Percentiles rank a stretch among this genome's conserved stretches.
These are phyloP conservation scores for Sherardia arvensis DNA, from an alignment of 257 asterid genomes.

Conservation along the genomic window DNA sequence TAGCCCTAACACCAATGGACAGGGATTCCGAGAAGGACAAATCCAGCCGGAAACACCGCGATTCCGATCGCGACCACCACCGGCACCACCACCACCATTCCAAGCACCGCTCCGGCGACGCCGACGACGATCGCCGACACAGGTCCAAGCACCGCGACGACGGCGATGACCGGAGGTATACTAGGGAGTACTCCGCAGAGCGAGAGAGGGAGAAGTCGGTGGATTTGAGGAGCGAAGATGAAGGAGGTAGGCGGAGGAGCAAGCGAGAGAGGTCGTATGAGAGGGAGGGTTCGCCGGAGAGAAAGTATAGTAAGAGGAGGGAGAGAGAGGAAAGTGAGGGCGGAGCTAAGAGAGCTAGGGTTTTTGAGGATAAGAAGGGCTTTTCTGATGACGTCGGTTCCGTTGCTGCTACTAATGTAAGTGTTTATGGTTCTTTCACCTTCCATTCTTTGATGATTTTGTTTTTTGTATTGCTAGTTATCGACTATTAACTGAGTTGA, in stretches of 20 bases:
- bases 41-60: constrained; percentile 40
- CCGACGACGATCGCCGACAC: constrained; percentile 27
- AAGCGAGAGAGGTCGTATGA: constrained; percentile 29
- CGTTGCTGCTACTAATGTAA: constrained; percentile 36
- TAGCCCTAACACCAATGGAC: constrained; percentile 2
- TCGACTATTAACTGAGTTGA: too few relatives aligned
- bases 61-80: constrained; percentile 18
- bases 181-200: constrained; percentile 19
- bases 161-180: constrained; percentile 27
- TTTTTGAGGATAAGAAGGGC: constrained; percentile 31
- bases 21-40: constrained; percentile 41
- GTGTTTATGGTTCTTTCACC: constrained; percentile 11
- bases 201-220: constrained; percentile 22
- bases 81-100: constrained; percentile 18
- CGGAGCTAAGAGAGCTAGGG: constrained; percentile 56
- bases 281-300: constrained; percentile 56
- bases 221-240: constrained; percentile 32
- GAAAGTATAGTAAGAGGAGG: constrained; percentile 52
- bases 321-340: constrained; percentile 44
- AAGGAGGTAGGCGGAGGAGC: constrained; percentile 39
- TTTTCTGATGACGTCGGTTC: constrained; percentile 20
- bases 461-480: too few relatives aligned
- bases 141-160: constrained; percentile 29
- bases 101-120: constrained; percentile 31
- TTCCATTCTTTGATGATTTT: neutral